Percentiles rank a stretch among this genome's conserved stretches.
Conservation (phyloP, 306 rosid genomes). For the Phaseolus lunatus region DNA sequence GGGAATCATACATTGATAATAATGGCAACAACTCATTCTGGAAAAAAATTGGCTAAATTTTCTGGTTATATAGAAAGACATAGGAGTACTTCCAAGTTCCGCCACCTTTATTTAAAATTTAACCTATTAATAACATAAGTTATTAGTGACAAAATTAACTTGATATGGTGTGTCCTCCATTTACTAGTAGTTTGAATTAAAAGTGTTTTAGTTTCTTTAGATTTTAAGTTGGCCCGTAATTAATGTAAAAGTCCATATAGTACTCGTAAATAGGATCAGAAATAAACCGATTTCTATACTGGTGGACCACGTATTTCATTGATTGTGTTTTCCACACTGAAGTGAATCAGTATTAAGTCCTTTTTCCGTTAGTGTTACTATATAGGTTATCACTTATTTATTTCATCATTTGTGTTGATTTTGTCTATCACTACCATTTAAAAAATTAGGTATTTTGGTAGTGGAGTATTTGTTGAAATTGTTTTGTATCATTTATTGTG, state of each 20-base stretch:
- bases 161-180: background rate
- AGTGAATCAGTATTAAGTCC: slow-evolving; percentile 1
- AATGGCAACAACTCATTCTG: background rate
- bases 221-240: background rate
- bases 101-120: background rate
- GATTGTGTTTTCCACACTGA: background rate
- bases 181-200: background rate
- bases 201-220: background rate
- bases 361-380: background rate
- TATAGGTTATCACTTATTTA: slow-evolving; percentile 1
- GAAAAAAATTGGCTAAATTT: background rate
- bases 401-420: slow-evolving; percentile 19
- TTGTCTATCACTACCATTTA: background rate
- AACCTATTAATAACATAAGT: background rate
- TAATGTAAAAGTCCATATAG: background rate
- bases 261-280: background rate
- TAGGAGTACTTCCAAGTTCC: background rate
- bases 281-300: background rate
- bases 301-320: background rate
- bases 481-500: background rate
- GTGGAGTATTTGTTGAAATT: background rate
- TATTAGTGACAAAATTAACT: background rate
- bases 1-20: background rate
- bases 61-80: background rate
- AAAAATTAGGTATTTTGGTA: background rate